Conservation (phyloP, 345 rosid genomes). For the Psidium guajava region DNA sequence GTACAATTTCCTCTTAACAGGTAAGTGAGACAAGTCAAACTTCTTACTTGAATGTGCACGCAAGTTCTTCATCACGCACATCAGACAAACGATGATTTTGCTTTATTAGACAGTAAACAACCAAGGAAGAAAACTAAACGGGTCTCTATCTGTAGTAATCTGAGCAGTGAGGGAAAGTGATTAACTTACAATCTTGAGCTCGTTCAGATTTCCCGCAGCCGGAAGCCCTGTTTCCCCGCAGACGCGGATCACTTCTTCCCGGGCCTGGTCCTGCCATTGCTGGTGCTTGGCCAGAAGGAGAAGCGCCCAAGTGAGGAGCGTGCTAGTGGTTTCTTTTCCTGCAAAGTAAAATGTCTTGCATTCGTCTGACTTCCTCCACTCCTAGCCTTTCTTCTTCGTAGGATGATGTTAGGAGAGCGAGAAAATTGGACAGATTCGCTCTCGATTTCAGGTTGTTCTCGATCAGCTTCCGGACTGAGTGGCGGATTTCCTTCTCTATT, state of each 20-base stretch:
- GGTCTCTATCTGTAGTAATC: neutral
- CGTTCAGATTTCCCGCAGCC: slow-evolving; percentile 25
- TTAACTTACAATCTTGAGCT: slow-evolving; percentile 55
- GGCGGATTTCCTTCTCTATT: slow-evolving; percentile 49
- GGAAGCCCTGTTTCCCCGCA: slow-evolving; percentile 21
- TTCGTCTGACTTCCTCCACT: slow-evolving; percentile 62
- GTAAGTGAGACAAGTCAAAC: neutral
- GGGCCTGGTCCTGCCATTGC: slow-evolving; percentile 72
- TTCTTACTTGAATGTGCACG: neutral
- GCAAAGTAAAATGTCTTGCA: slow-evolving; percentile 86
- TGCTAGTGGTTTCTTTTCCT: slow-evolving; percentile 75
- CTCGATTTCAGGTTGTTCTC: slow-evolving; percentile 14
- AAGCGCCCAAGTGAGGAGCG: slow-evolving; percentile 57
- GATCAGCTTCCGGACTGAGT: slow-evolving; percentile 38
- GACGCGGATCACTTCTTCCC: slow-evolving; percentile 52
- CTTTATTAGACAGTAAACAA: neutral
- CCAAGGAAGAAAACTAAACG: neutral
- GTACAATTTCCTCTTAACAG: neutral
- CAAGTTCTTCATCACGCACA: neutral
- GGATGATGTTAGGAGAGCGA: slow-evolving; percentile 43
- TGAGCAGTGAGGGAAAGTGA: neutral
- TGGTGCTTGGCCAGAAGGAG: slow-evolving; percentile 57
- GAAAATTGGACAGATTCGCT: slow-evolving; percentile 36
- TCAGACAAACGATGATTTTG: neutral
- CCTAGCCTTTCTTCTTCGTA: slow-evolving; percentile 42